phyloP scores from a whole-genome alignment of 2,329 filamentous ascomycete genomes.

The Cercospora sp. region DNA sequence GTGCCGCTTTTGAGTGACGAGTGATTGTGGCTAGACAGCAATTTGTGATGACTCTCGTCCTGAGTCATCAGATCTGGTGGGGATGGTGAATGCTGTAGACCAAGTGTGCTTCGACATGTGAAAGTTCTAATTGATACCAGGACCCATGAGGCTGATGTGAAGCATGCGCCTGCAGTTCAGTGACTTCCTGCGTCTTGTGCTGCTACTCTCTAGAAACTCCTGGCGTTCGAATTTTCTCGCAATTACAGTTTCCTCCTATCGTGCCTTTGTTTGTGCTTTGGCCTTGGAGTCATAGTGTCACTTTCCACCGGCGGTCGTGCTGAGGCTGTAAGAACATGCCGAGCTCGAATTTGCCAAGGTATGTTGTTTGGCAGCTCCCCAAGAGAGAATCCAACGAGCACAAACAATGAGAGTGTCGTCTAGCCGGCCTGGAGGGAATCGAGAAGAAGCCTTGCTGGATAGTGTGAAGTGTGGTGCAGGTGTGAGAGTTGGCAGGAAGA shows the following conservation, averaged over 20 bases:
- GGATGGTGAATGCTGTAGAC: not conserved
- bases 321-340: not conserved
- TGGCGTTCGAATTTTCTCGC: not conserved
- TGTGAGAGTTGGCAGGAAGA: not conserved
- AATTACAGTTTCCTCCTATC: not conserved
- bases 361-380: not conserved
- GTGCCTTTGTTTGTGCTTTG: not conserved
- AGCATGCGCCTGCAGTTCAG: not conserved
- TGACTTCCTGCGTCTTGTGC: not conserved
- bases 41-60: not conserved
- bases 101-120: not conserved
- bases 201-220: not conserved
- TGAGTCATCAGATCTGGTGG: not conserved
- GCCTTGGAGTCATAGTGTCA: not conserved
- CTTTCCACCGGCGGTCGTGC: not conserved
- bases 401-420: not conserved
- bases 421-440: not conserved
- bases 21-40: not conserved
- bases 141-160: not conserved
- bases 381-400: not conserved
- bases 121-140: not conserved
- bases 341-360: not conserved
- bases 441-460: not conserved
- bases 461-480: not conserved
- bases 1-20: not conserved